A percentile compares a stretch with the other conserved stretches of the same genome.
These are phyloP conservation scores for Populus alba DNA, from an alignment of 345 rosid genomes.

Conservation along the genomic window DNA sequence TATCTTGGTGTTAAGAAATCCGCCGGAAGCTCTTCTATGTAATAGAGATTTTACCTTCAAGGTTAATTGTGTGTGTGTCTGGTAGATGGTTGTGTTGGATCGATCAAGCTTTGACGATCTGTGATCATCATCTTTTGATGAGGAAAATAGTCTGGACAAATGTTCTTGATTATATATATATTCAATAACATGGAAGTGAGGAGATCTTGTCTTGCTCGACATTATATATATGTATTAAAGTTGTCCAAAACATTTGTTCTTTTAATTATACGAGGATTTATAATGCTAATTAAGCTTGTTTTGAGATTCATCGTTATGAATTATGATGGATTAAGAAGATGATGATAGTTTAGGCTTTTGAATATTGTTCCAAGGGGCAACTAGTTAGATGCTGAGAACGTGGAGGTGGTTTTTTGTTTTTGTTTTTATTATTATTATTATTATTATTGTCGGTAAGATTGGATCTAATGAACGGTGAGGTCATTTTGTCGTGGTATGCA, in stretches of 20 bases:
- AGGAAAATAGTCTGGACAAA: not conserved
- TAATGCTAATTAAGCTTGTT: not conserved
- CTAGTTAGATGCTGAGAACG: not conserved
- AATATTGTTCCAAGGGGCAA: not conserved
- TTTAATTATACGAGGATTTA: not conserved
- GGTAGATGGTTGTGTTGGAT: not conserved
- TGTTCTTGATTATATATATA: not conserved
- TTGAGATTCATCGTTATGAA: not conserved
- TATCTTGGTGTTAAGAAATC: not conserved
- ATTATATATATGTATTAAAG: no score
- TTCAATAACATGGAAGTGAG: not conserved
- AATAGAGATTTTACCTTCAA: not conserved
- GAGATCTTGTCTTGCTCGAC: not conserved
- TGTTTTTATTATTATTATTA: no score
- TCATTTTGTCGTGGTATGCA: not conserved
- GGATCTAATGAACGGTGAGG: not conserved
- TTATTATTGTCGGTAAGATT: not conserved
- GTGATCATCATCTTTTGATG: not conserved
- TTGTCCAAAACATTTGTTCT: no score
- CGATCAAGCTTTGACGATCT: not conserved
- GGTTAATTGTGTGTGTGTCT: not conserved
- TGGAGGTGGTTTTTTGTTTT: not conserved
- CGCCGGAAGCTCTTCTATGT: not conserved
- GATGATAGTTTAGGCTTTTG: not conserved
- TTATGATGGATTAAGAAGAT: not conserved